Conservation (phyloP, 2,329 filamentous ascomycete species). For the Magnaporthiopsis incrustans region DNA sequence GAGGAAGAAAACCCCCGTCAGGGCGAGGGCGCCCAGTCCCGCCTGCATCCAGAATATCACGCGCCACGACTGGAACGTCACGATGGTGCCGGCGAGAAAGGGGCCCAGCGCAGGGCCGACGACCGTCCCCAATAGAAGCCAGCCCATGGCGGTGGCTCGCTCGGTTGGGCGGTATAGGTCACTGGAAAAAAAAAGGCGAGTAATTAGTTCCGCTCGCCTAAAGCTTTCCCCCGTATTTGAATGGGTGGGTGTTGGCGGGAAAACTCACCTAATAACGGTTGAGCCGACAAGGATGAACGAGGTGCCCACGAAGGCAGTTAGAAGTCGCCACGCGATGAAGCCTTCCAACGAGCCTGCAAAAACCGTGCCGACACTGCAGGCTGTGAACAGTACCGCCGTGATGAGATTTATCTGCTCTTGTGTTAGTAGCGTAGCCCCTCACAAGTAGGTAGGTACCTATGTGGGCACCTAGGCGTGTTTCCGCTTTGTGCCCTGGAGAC, state of each 20-base stretch:
- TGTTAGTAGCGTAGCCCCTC: neutral
- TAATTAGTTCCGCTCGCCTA: too few species aligned
- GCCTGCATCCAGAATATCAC: slow-evolving; percentile 66
- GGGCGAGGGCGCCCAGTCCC: slow-evolving; percentile 23
- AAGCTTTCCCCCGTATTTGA: too few species aligned
- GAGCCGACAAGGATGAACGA: slow-evolving; percentile 60
- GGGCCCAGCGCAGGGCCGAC: slow-evolving; percentile 57
- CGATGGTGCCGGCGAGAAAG: slow-evolving; percentile 61
- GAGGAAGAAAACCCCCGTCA: slow-evolving; percentile 52
- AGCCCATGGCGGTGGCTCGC: slow-evolving; percentile 57
- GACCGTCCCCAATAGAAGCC: slow-evolving; percentile 58
- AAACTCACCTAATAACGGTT: slow-evolving; percentile 46
- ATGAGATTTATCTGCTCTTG: slow-evolving; percentile 40
- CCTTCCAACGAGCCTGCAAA: slow-evolving; percentile 56
- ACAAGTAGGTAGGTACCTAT: too few species aligned
- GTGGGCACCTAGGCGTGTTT: too few species aligned
- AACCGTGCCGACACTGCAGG: slow-evolving; percentile 58
- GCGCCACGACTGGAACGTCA: slow-evolving; percentile 58
- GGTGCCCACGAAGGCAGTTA: slow-evolving; percentile 64
- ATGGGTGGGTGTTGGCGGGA: neutral
- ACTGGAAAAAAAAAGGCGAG: slow-evolving; percentile 11
- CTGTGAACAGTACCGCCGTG: slow-evolving; percentile 51
- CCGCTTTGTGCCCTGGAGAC: too few species aligned
- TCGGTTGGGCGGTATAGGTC: slow-evolving; percentile 53
- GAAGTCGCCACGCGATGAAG: slow-evolving; percentile 61